Conservation (phyloP, 2,329 filamentous ascomycete genomes). For the Penicillium hordei region DNA sequence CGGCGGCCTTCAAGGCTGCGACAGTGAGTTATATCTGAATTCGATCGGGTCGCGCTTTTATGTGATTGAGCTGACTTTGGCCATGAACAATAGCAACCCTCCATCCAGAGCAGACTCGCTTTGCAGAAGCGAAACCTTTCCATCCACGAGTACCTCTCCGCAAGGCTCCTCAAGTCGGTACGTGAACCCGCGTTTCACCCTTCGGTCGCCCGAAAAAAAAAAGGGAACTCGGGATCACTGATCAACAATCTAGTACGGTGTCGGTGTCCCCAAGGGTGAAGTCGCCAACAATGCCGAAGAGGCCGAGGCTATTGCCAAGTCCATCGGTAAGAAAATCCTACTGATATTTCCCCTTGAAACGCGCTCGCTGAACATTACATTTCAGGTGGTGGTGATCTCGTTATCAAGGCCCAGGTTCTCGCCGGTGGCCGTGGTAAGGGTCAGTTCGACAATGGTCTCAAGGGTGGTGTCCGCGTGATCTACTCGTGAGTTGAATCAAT, state of each 20-base stretch:
- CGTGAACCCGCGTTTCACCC: constrained; percentile 22
- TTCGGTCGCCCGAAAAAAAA: constrained; percentile 16
- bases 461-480: constrained; percentile 97
- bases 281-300: constrained; percentile 81
- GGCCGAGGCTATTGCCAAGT: constrained; percentile 86
- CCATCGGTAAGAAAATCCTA: constrained; percentile 64
- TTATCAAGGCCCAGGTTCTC: constrained; percentile 99
- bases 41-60: constrained; percentile 16
- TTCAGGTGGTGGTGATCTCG: constrained; percentile 81
- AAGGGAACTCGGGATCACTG: constrained; percentile 18
- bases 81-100: constrained; percentile 52
- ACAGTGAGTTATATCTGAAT: constrained; percentile 58
- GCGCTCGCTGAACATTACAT: constrained; percentile 20
- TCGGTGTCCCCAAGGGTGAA: constrained; percentile 86
- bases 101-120: constrained; percentile 54
- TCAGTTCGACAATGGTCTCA: constrained; percentile 95
- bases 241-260: constrained; percentile 69
- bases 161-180: constrained; percentile 76
- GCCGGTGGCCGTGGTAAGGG: constrained; percentile 98
- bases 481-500: constrained; percentile 67
- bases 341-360: background rate
- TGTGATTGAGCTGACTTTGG: constrained; percentile 11
- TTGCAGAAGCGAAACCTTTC: constrained; percentile 83
- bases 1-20: constrained; percentile 74
- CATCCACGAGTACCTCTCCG: constrained; percentile 98